Conservation (phyloP, 1,284 basidiomycete genomes). For the Entoloma clypeatum region DNA sequence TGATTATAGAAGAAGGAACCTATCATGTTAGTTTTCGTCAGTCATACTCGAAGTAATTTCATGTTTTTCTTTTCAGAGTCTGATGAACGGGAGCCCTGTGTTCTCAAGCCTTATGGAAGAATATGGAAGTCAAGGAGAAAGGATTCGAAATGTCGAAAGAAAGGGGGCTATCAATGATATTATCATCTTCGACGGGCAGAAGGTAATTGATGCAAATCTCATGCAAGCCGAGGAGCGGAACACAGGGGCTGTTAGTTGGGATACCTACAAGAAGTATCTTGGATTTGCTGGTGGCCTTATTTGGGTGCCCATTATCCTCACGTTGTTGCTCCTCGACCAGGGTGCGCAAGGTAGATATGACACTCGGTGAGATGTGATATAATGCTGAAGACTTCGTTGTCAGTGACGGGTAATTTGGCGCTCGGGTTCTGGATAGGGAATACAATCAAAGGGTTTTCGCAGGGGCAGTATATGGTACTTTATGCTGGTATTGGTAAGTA, state of each 20-base stretch:
- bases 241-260: constrained; percentile 47
- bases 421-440: constrained; percentile 46
- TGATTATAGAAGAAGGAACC: constrained; percentile 60
- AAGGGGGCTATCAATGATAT: constrained; percentile 24
- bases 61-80: constrained; percentile 32
- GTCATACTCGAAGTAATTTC: not conserved
- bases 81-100: constrained; percentile 47
- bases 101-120: constrained; percentile 64
- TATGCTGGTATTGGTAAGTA: constrained; percentile 56
- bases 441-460: constrained; percentile 44
- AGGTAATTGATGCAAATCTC: constrained; percentile 33
- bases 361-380: not conserved
- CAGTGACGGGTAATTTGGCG: constrained; percentile 44
- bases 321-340: constrained; percentile 35
- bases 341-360: constrained; percentile 33
- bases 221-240: constrained; percentile 57
- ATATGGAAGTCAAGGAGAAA: constrained; percentile 39
- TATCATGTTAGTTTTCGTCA: constrained; percentile 40
- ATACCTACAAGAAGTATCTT: constrained; percentile 54
- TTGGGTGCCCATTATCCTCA: constrained; percentile 43
- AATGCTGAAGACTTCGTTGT: not conserved
- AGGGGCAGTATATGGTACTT: constrained; percentile 66
- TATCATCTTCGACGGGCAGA: constrained; percentile 24
- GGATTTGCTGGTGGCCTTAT: constrained; percentile 46
- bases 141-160: constrained; percentile 24